These are phyloP conservation scores for Scenedesmus sp. DNA, from an alignment of 163 green algal species.

Conservation along the genomic window DNA sequence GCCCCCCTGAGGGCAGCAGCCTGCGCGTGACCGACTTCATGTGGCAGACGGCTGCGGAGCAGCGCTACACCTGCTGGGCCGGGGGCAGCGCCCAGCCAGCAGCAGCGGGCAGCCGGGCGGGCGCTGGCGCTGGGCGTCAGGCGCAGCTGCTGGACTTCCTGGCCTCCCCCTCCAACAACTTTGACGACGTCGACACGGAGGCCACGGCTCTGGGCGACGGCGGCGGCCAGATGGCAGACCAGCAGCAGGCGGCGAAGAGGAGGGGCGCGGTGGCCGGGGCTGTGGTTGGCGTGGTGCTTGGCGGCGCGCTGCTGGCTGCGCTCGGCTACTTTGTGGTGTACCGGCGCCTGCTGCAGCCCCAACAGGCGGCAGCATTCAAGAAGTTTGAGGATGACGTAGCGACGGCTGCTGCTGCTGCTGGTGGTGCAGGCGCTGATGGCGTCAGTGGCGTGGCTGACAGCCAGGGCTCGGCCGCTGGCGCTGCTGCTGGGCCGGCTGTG, in stretches of 20 bases:
- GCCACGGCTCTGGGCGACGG: constrained; percentile 25
- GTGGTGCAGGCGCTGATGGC: not conserved
- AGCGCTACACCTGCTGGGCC: constrained; percentile 38
- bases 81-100: not conserved
- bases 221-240: not conserved
- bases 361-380: constrained; percentile 25
- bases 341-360: not conserved
- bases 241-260: not conserved
- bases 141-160: constrained; percentile 45
- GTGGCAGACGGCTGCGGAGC: constrained; percentile 33
- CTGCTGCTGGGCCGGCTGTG: not conserved
- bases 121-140: not conserved
- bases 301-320: not conserved
- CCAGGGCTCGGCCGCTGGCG: not conserved
- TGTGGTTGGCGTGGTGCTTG: constrained; percentile 22
- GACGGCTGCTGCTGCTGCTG: constrained; percentile 31
- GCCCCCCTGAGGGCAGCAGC: not conserved
- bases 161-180: not conserved
- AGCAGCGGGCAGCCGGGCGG: not conserved
- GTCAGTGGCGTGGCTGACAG: not conserved
- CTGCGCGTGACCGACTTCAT: constrained; percentile 1
- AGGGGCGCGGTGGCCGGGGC: not conserved
- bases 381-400: constrained; percentile 43
- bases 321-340: constrained; percentile 35
- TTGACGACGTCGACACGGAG: constrained; percentile 5